Conservation (phyloP, 306 rosid species). For the Lablab purpureus region DNA sequence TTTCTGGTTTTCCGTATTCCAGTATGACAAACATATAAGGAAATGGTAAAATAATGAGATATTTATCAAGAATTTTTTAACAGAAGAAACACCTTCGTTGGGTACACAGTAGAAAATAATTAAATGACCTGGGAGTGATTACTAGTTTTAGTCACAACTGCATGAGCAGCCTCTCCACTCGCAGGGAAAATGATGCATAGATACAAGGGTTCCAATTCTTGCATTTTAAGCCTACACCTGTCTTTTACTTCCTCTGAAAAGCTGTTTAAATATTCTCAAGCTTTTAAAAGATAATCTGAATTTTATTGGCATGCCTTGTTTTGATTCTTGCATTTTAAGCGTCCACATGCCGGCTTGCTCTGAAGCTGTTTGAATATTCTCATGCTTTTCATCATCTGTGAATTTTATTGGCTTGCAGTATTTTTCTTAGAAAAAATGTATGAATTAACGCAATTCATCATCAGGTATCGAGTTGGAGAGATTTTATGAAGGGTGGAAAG, state of each 20-base stretch:
- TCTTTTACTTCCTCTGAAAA: not conserved
- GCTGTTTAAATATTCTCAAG: not conserved
- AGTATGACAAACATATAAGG: not conserved
- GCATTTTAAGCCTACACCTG: constrained; percentile 1
- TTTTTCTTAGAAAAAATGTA: not conserved
- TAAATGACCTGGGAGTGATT: not conserved
- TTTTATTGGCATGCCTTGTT: constrained; percentile 15
- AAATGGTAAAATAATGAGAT: constrained; percentile 4
- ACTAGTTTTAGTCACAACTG: not conserved
- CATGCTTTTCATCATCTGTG: not conserved
- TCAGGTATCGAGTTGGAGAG: constrained; percentile 99
- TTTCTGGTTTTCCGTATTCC: not conserved
- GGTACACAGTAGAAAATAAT: not conserved
- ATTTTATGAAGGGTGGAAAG: constrained; percentile 98
- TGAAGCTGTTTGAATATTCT: not conserved
- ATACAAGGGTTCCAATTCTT: not conserved
- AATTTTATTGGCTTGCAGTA: constrained; percentile 21
- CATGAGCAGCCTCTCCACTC: too few species aligned
- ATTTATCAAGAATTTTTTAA: not conserved
- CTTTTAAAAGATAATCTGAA: not conserved
- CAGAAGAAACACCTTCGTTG: constrained; percentile 6
- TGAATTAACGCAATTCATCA: constrained; percentile 28
- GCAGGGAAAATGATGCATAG: not conserved
- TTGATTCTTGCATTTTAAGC: not conserved
- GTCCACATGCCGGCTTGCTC: not conserved